Evolutionary conservation across 1,284 basidiomycete genomes (phyloP).

Genomic region (Anthracocystis panici-leucophaei): DNA sequence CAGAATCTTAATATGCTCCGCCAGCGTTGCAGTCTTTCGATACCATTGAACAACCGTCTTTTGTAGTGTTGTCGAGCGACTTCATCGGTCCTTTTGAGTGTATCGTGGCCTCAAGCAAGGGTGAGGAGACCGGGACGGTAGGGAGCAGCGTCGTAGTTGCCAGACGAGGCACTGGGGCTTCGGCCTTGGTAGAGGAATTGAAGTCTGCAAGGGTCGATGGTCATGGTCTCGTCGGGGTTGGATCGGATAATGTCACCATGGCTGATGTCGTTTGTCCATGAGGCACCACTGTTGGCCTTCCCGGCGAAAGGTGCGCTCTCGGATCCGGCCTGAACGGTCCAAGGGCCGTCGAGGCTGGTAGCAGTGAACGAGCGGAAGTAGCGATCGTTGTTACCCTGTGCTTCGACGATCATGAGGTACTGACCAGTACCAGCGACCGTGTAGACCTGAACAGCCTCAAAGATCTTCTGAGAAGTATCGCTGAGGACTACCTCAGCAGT

Average conservation of each 20-base stretch:
- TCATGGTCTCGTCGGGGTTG: constrained; percentile 38
- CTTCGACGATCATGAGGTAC: constrained; percentile 45
- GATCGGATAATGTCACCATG: constrained; percentile 40
- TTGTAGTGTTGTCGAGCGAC: neutral
- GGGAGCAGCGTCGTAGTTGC: constrained; percentile 22
- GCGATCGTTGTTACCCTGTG: constrained; percentile 18
- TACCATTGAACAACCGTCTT: neutral
- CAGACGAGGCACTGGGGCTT: neutral
- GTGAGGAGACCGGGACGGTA: constrained; percentile 46
- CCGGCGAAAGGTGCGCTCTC: constrained; percentile 45
- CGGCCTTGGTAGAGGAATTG: constrained; percentile 40
- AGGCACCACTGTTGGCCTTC: constrained; percentile 30
- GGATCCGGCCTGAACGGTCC: constrained; percentile 27
- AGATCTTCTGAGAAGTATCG: constrained; percentile 21
- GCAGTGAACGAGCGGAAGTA: constrained; percentile 42
- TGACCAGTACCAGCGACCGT: constrained; percentile 31
- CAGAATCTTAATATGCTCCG: too few relatives aligned
- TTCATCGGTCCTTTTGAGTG: neutral
- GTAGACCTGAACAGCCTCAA: constrained; percentile 40
- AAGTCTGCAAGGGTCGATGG: constrained; percentile 29
- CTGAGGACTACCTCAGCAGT: constrained; percentile 27
- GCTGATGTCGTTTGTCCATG: constrained; percentile 41
- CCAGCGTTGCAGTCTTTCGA: neutral
- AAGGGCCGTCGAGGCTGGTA: constrained; percentile 23
- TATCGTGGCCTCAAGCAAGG: neutral